Base-by-base conservation (phyloP, 2,329 filamentous ascomycete genomes). In the Colletotrichum brevisporum region DNA sequence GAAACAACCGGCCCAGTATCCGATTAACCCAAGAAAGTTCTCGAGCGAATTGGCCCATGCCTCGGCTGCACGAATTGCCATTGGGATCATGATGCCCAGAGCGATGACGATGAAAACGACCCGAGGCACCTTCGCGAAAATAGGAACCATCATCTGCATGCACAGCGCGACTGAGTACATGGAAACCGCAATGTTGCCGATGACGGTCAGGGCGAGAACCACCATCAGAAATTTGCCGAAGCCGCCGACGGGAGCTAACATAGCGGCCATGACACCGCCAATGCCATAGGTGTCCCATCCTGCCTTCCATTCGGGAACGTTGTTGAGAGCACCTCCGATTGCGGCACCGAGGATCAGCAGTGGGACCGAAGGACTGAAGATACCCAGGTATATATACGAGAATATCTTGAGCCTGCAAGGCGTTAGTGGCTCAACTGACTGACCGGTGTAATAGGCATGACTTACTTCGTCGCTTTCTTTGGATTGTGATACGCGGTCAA, bases 401-500 rank as follows among this genome's bases (percentile, higher is more conserved):
- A 85, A 85, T 59, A 87, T 79, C 41, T 74, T 77, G 57, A 73
- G n/a, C 64, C 79, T 81, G 27, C 9, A 43, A 6, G 13, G 24
- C 12, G 16, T 70, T 26, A 70, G 57, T 13, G 18, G 12, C 31
- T 36, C 31, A 31, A 12, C 2, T 16, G 31, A 48, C 53, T 55
- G 10, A 48, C 36, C n/a, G 10, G n/a, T 27, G 15, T 15, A 12
- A 45, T 3, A 45, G 18, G 3, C 47, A 5, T 12, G 43, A 72
- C 79, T 68, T 75, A 83, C 75, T 81, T 78, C 61, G 84, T 80
- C 6, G 78, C 81, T 26, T 70, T 68, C 13, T 77, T 75, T 4
- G 85, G 83, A 57, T 82, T 79, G 76, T 88, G 84, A 72, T 90
- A 90, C 9, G 85, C 85, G n/a, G 84, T 83, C 69, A 88, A 89